Percentiles rank a stretch among this genome's conserved stretches.
Conservation (phyloP, 2,329 filamentous ascomycete genomes). For the Colletotrichum chrysophilum region DNA sequence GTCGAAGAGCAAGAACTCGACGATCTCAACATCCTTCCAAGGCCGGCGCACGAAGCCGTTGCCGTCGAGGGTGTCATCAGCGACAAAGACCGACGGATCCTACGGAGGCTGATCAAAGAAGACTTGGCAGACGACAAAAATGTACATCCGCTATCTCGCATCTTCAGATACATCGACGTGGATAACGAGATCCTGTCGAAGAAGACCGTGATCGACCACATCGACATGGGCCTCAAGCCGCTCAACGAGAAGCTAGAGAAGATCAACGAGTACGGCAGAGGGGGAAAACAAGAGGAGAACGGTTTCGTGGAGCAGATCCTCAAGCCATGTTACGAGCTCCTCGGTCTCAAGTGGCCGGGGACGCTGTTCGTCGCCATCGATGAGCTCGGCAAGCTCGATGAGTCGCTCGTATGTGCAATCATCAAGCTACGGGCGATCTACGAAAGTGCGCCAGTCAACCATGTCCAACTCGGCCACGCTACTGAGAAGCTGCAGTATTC, state of each 20-base stretch:
- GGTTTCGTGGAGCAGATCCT: not conserved
- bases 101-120: not conserved
- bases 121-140: not conserved
- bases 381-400: not conserved
- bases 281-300: not conserved
- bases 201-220: not conserved
- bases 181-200: not conserved
- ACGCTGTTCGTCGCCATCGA: not conserved
- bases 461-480: not conserved
- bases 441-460: not conserved
- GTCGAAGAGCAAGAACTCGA: not conserved
- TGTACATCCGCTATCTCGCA: not conserved
- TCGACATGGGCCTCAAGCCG: not conserved
- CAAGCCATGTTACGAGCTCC: not conserved
- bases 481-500: not conserved
- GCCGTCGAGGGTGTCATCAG: not conserved
- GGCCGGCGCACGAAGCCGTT: not conserved
- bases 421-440: not conserved
- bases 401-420: not conserved
- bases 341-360: not conserved
- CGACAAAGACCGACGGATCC: not conserved
- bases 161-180: not conserved
- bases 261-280: not conserved
- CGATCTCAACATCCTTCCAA: not conserved
- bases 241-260: not conserved